Evolutionary conservation across 2,329 filamentous ascomycete species (phyloP), one percentile per base, ranked within the genome.

Genomic region (Phaeomoniella chlamydospora): DNA sequence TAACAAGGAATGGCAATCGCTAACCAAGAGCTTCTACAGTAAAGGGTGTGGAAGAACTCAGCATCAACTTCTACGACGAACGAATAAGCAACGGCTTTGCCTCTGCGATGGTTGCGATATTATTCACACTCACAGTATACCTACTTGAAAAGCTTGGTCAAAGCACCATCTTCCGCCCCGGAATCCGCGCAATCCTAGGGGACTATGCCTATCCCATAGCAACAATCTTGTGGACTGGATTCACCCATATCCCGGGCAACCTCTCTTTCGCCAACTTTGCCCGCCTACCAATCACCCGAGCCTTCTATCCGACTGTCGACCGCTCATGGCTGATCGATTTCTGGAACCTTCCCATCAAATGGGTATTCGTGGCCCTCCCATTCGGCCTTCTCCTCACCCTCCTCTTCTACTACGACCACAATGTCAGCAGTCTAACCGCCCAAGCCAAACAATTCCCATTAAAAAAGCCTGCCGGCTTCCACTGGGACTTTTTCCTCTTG

Each of bases 401-500:
- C 4, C 57, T 72, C 2, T 72, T 72, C 52, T 72, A 71, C 49
- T 72, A 70, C 43, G 68, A 72, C 48, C 68, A 72, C 35, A 41
- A 41, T 48, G 65, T 73, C 35, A 70, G 65, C 40, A 69, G 65
- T 15, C 57, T 74, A 18, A 70, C 65, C 6, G 69, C 70, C 0
- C 70, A 74, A 50, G 68, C 66, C 11, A 64, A 62, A 16, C 61
- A 70, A 16, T 74, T 68, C 33, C 70, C 70, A 0, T 55, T 74
- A 9, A 62, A 62, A 36, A 74, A 74, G 43, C 70, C 70, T 0
- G 68, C 67, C 0, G 70, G 70, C n/a, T 74, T 73, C 46, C 68
- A 73, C 47, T 73, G 70, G 69, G 70, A 74, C 48, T 65, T 73
- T 45, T 73, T 72, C 50, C 58, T 74, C 0, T 59, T 74, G 0